Evolutionary conservation across 768 basidiomycete genomes (phyloP), one percentile per base, ranked within the genome.

Genomic region (Boletus insuetus): DNA sequence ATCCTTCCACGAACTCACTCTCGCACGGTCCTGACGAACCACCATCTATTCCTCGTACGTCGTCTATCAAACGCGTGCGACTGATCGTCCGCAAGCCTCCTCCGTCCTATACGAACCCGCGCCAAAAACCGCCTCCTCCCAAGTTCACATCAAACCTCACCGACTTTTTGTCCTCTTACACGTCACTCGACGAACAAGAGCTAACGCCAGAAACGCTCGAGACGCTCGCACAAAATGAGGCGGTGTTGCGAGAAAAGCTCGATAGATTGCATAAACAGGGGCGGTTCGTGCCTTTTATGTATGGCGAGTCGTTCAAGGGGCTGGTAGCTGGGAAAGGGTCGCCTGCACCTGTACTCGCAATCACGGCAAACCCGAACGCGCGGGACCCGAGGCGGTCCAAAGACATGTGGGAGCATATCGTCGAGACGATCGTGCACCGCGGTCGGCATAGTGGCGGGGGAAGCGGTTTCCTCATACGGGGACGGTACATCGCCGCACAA

Each of bases 81-180:
- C 75, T 88, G 53, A 79, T 89, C 45, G 86, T 92, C 14, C 80
- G 86, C 38, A 75, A 74, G 13, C 89, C 89, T 8, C 78, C 80
- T 1, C 83, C 82, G 3, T 65, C 73, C 2, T 74, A 84, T 41
- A 82, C 91, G 13, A 81, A 86, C 67, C 92, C 88, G 0, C 67
- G 66, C 13, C 94, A 97, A 64, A 75, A 76, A 12, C 87, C 90
- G 1, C 76, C 80, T 0, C 71, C 73, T 0, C 73, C 84, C 0
- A 74, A 74, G 45, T 79, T 80, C 61, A 77, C 76, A 14, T 75
- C 77, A 1, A 87, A 88, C 1, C 69, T 94, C 11, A 59, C 73
- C 10, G 62, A 73, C 1, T 82, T 86, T 51, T 73, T 96, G 16
- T 70, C 75, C 0, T 91, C 91, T 0, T 95, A 87, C 65, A 72